Percentiles rank a stretch among this genome's conserved stretches.
These are phyloP conservation scores for Aspergillus cejpii DNA, from an alignment of 2,329 filamentous ascomycete genomes.

Conservation along the genomic window DNA sequence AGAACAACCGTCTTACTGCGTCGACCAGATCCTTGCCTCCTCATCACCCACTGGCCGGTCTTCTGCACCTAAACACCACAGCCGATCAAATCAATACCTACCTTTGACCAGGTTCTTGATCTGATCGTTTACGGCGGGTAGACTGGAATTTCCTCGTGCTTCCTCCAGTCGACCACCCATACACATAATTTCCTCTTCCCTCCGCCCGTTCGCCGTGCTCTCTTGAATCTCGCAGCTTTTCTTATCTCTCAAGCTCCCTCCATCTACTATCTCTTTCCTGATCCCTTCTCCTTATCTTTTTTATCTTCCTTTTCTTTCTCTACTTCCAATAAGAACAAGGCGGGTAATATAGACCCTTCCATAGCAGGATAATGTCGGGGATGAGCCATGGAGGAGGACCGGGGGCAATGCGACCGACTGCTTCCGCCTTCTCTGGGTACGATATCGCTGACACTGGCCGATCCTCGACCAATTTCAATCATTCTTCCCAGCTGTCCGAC, in stretches of 20 bases:
- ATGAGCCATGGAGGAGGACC: conserved; percentile 34
- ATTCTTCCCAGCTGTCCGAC: conserved; percentile 32
- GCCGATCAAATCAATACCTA: background rate
- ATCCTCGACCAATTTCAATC: conserved; percentile 12
- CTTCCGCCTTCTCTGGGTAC: conserved; percentile 24
- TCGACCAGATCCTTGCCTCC: conserved; percentile 2
- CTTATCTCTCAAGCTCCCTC: conserved; percentile 2
- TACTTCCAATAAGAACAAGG: conserved; percentile 3
- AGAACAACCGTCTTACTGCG: background rate
- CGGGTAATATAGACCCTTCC: background rate
- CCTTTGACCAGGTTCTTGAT: conserved; percentile 2
- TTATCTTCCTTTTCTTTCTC: background rate
- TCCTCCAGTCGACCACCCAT: conserved; percentile 2
- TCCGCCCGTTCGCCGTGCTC: background rate
- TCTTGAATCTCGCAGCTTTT: background rate
- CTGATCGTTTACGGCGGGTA: conserved; percentile 33
- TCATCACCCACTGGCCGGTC: background rate
- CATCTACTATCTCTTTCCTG: conserved; percentile 5
- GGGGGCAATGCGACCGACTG: conserved; percentile 31
- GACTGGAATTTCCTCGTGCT: conserved; percentile 23
- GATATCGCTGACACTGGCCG: conserved; percentile 22
- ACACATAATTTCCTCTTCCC: conserved; percentile 1
- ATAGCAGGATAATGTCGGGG: conserved; percentile 27
- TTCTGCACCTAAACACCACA: background rate
- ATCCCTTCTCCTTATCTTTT: background rate